Base-by-base conservation (phyloP, 305 asterid genomes). In the Rubia peregrina region DNA sequence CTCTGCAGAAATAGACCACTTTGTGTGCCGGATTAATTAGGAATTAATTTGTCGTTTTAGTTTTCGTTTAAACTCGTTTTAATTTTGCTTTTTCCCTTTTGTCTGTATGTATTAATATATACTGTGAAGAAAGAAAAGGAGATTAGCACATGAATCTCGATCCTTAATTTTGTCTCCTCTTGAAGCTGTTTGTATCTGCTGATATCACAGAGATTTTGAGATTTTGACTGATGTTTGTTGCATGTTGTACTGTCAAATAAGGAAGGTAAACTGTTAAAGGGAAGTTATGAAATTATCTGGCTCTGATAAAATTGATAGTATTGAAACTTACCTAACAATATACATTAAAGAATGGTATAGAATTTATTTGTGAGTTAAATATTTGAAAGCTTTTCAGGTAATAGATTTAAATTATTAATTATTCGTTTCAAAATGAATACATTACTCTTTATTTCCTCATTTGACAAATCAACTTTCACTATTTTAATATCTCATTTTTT, bases 81-180 rank as follows among this genome's bases (percentile, higher is more conserved):
- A 11, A 36, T 26, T 12, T 61, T 14, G 63, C 6, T 73, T 43
- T 5, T 67, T 73, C 68, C 10, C 24, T 22, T 67, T 51, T 36
- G 65, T 61, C 43, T 74, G 24, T 67, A 21, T 61, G 65, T 68
- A 46, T 59, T 59, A 59, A 33, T 30, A n/a, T 68, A 51, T 59
- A 22, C 26, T 49, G 38, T 68, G 36, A 14, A 51, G 36, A 68
- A 68, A 33, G 61, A 51, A 51, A 26, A 59, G 38, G n/a, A 30
- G 12, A 59, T 21, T 17, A 68, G 55, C 10, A 22, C 48, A n/a
- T 38, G 19, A 38, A 36, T 36, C 57, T 48, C n/a, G 53, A 48
- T 48, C 53, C 53, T 48, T 48, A 16, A 51, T 16, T 51, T 64
- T 42, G 70, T 65, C 69, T 65, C 36, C 36, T 33, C 5, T 42